phyloP scores from a whole-genome alignment of 495 filamentous ascomycete genomes.

The Podospora australis region DNA sequence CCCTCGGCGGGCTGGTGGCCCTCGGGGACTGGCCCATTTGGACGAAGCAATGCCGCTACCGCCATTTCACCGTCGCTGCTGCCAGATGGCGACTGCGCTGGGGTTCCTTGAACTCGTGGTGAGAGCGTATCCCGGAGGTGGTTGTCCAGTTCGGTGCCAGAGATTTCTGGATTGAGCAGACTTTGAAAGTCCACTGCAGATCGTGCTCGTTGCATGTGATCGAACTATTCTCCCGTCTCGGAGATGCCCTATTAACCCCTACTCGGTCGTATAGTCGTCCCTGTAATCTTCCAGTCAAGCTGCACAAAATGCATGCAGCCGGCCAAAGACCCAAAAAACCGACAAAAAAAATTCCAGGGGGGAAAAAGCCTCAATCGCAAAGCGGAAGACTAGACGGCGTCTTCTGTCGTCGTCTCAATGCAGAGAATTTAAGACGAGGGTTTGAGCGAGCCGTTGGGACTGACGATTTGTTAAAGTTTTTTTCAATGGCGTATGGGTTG shows the following conservation, averaged over 20 bases:
- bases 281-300: slow-evolving; percentile 14
- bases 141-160: slow-evolving; percentile 14
- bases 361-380: background rate
- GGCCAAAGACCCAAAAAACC: background rate
- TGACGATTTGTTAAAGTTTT: slow-evolving; percentile 1
- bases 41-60: slow-evolving; percentile 60
- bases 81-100: slow-evolving; percentile 28
- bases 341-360: slow-evolving; percentile 2
- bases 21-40: slow-evolving; percentile 60
- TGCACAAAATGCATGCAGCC: slow-evolving; percentile 23
- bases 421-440: too few species aligned
- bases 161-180: slow-evolving; percentile 62
- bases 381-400: too few species aligned
- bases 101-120: slow-evolving; percentile 25
- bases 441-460: slow-evolving; percentile 1
- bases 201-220: slow-evolving; percentile 68
- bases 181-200: slow-evolving; percentile 72
- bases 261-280: background rate
- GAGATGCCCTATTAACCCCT: slow-evolving; percentile 10
- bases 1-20: slow-evolving; percentile 43
- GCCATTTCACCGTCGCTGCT: slow-evolving; percentile 53
- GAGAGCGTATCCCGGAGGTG: slow-evolving; percentile 8
- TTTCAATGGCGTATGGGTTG: slow-evolving; percentile 3
- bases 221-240: slow-evolving; percentile 18
- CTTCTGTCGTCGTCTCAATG: too few species aligned